Base-by-base conservation (phyloP, 805 yeast genomes). In the Kodamaea laetipori region DNA sequence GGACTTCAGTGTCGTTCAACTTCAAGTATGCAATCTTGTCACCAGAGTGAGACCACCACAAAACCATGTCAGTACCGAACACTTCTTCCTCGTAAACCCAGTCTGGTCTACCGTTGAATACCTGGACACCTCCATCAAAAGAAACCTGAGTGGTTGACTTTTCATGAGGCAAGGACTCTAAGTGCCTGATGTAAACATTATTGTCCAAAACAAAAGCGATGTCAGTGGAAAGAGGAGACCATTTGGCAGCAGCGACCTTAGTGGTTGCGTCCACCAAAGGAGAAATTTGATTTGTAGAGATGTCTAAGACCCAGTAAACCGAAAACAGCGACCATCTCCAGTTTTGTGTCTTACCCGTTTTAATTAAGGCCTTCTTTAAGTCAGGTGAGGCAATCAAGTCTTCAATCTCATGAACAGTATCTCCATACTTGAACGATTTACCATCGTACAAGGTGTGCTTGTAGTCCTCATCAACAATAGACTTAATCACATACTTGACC, bases 51-150 rank as follows among this genome's bases (percentile, higher is more conserved):
- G 82, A 67, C 90, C 92, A 86, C 86, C 89, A 85, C 9, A 85
- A 64, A 0, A 85, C 80, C 26, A 59, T 63, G 48, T 84, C 90
- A 11, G 65, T 53, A 0, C 73, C 74, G 9, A 81, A 62, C 1
- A 86, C 86, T 54, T 86, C 95, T 56, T 86, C 95, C 58, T 86
- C 95, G 59, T 86, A 86, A 1, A 86, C 82, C 94, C 95, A 86
- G 55, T 86, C 94, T 0, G 90, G 81, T 49, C 73, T 82, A 4
- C 88, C 95, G 52, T 86, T 82, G 47, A 75, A 71, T 3, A 84
- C 65, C 12, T 72, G 63, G 0, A 49, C 55, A 9, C 74, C 64
- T 0, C 90, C 90, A 56, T 78, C 84, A 4, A 49, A 46, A 0
- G 84, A 77, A 7, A 80, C 57, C 44, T 64, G 70, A 0, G 48